Percentiles rank a stretch among this genome's conserved stretches.
Conservation (phyloP, 2,329 filamentous ascomycete genomes). For the Dactylellina drechsleri region DNA sequence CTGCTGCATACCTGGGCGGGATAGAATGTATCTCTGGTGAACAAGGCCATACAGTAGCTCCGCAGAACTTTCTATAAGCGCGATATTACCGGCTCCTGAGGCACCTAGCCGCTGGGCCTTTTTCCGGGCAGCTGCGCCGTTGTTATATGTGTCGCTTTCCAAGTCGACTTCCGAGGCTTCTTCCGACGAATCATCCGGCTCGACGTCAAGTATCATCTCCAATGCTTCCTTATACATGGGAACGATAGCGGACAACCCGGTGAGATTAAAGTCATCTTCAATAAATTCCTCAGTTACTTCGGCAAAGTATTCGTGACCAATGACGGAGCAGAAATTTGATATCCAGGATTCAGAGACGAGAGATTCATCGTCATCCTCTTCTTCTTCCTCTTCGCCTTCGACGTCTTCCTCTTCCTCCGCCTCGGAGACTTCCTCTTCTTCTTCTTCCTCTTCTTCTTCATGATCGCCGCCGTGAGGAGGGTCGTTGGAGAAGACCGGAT, state of each 20-base stretch:
- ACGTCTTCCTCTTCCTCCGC: slow-evolving; percentile 58
- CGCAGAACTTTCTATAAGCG: slow-evolving; percentile 86
- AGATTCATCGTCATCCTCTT: slow-evolving; percentile 58
- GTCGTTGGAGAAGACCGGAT: slow-evolving; percentile 53
- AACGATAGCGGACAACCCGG: slow-evolving; percentile 91
- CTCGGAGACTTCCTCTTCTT: slow-evolving; percentile 49
- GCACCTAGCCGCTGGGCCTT: slow-evolving; percentile 65
- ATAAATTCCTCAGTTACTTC: slow-evolving; percentile 99
- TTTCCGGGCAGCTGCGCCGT: slow-evolving; percentile 61
- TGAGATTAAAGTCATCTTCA: slow-evolving; percentile 99
- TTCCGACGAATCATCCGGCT: slow-evolving; percentile 92
- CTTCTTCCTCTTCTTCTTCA: slow-evolving; percentile 47
- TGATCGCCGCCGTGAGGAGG: slow-evolving; percentile 45
- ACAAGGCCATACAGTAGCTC: slow-evolving; percentile 98
- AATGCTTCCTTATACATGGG: slow-evolving; percentile 99
- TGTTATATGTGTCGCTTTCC: slow-evolving; percentile 65
- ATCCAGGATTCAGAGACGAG: slow-evolving; percentile 86
- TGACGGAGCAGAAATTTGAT: slow-evolving; percentile 91
- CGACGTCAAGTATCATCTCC: slow-evolving; percentile 99
- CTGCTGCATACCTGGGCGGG: slow-evolving; percentile 92
- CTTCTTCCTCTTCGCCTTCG: slow-evolving; percentile 54
- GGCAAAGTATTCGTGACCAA: slow-evolving; percentile 98
- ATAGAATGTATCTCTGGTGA: slow-evolving; percentile 98
- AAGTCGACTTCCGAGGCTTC: slow-evolving; percentile 72
- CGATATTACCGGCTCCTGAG: slow-evolving; percentile 75